A percentile compares a stretch with the other conserved stretches of the same genome.
These are phyloP conservation scores for Phialophora chinensis DNA, from an alignment of 2,329 filamentous ascomycete genomes.

Conservation along the genomic window DNA sequence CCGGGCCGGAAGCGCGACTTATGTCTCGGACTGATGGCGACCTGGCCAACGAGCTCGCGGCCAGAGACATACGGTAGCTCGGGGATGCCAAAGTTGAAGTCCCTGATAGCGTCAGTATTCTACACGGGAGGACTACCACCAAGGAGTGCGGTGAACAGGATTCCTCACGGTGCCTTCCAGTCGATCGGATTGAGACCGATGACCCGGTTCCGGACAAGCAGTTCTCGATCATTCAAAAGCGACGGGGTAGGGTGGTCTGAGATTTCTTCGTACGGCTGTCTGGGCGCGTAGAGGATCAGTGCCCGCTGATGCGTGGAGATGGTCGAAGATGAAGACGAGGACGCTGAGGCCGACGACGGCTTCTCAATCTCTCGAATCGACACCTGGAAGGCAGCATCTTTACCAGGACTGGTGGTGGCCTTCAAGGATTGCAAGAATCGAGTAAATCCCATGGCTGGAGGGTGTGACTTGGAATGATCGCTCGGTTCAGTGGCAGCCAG, in stretches of 20 bases:
- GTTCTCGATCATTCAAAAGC: constrained; percentile 26
- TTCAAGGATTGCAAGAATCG: constrained; percentile 19
- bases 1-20: constrained; percentile 60
- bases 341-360: constrained; percentile 14
- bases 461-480: not conserved
- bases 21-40: constrained; percentile 57
- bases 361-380: constrained; percentile 22
- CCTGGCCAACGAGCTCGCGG: constrained; percentile 70
- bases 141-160: not conserved
- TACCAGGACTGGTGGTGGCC: constrained; percentile 5
- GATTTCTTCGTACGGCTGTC: constrained; percentile 25
- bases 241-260: constrained; percentile 23
- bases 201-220: constrained; percentile 31
- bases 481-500: not conserved
- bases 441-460: constrained; percentile 23
- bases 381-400: constrained; percentile 12
- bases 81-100: constrained; percentile 73
- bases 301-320: constrained; percentile 22
- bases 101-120: constrained; percentile 54
- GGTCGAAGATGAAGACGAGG: constrained; percentile 11
- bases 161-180: constrained; percentile 60
- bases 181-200: constrained; percentile 79
- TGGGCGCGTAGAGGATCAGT: constrained; percentile 27
- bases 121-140: not conserved
- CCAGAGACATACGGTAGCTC: constrained; percentile 71